These are phyloP conservation scores for Symbiodinium natans DNA, from an alignment of 73 alveolate genomes.

Conservation along the genomic window DNA sequence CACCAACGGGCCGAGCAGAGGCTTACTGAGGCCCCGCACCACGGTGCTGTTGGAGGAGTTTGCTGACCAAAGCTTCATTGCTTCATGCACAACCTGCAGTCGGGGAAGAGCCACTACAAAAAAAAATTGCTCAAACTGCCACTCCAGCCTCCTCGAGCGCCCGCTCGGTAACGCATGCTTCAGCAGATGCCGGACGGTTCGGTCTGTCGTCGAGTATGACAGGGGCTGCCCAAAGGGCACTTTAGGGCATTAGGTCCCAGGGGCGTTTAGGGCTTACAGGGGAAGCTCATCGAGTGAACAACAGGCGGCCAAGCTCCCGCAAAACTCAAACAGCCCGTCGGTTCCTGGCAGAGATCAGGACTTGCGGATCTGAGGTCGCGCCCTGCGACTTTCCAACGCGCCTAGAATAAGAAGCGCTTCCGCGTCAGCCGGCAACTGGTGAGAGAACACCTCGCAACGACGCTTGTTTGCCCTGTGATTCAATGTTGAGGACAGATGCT, in stretches of 20 bases:
- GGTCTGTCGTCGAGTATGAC: constrained; percentile 56
- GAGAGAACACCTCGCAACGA: constrained; percentile 7
- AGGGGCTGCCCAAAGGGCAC: no score
- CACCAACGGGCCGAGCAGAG: no score
- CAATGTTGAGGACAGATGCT: no score
- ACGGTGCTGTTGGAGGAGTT: constrained; percentile 83
- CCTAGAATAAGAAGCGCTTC: constrained; percentile 85
- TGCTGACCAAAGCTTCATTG: constrained; percentile 64
- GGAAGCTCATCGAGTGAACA: no score
- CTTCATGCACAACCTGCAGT: constrained; percentile 81
- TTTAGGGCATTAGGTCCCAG: no score
- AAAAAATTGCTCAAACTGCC: no score
- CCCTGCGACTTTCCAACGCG: not conserved
- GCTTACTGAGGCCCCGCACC: constrained; percentile 4
- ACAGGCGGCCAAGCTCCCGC: constrained; percentile 60
- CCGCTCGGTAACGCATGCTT: constrained; percentile 79
- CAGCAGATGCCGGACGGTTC: constrained; percentile 81
- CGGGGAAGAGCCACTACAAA: no score
- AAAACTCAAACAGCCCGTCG: constrained; percentile 74
- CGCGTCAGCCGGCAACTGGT: constrained; percentile 63
- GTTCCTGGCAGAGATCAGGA: constrained; percentile 21
- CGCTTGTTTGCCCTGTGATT: not conserved
- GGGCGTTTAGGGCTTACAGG: no score
- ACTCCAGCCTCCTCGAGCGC: constrained; percentile 90
- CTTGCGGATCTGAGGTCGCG: not conserved